A percentile compares a stretch with the other conserved stretches of the same genome.
These are phyloP conservation scores for Komagataea norvegica DNA, from an alignment of 1,139 yeast species.

Conservation along the genomic window DNA sequence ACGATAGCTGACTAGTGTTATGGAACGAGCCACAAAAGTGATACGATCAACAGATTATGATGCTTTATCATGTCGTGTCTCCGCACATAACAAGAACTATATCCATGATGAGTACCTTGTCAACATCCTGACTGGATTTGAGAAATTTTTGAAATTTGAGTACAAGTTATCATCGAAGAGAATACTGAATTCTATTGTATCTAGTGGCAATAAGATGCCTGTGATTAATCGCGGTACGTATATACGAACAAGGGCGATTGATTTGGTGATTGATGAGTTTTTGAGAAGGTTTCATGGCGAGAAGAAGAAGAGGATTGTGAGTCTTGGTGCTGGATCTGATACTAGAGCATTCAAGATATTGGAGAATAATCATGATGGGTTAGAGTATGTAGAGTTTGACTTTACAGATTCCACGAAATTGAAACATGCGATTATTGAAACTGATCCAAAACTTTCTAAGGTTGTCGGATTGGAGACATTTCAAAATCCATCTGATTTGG, in stretches of 20 bases:
- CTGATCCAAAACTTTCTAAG: slow-evolving; percentile 27
- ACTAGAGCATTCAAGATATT: slow-evolving; percentile 62
- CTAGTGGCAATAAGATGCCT: slow-evolving; percentile 56
- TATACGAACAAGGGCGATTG: slow-evolving; percentile 63
- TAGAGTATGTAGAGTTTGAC: slow-evolving; percentile 67
- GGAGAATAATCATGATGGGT: slow-evolving; percentile 15
- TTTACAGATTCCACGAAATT: slow-evolving; percentile 57
- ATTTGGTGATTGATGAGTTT: slow-evolving; percentile 48
- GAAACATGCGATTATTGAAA: slow-evolving; percentile 52
- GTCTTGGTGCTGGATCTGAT: slow-evolving; percentile 97
- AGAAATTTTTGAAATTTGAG: slow-evolving; percentile 25
- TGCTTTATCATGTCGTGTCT: slow-evolving; percentile 70
- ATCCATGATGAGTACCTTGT: slow-evolving; percentile 49
- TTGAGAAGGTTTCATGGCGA: slow-evolving; percentile 30
- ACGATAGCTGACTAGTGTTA: not conserved
- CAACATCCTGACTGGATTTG: slow-evolving; percentile 32
- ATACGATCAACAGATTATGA: slow-evolving; percentile 77
- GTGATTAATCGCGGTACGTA: slow-evolving; percentile 81
- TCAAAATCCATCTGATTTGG: slow-evolving; percentile 12
- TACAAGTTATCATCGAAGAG: slow-evolving; percentile 33
- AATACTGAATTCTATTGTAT: slow-evolving; percentile 37
- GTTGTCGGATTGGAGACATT: slow-evolving; percentile 21
- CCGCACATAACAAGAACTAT: slow-evolving; percentile 53
- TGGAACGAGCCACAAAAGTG: slow-evolving; percentile 11
- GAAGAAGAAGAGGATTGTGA: slow-evolving; percentile 54